Evolutionary conservation across 2,329 filamentous ascomycete species (phyloP).

Genomic region (Colletotrichum navitas): DNA sequence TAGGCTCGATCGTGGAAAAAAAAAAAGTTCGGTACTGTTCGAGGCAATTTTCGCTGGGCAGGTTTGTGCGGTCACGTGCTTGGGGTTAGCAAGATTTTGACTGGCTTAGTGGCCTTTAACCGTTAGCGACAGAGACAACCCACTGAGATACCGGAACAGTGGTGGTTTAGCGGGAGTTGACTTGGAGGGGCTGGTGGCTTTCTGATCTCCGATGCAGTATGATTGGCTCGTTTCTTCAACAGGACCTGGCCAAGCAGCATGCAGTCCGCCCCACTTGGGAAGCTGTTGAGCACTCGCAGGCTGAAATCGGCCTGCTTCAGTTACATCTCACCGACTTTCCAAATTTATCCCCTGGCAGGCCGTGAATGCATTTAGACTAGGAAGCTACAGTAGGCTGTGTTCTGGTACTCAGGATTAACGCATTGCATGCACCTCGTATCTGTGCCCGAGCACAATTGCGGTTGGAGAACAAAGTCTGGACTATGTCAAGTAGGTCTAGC

Average conservation of each 20-base stretch:
- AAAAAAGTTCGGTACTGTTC: constrained; percentile 28
- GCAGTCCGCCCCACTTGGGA: too few species aligned
- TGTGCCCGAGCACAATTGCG: not conserved
- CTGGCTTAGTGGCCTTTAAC: not conserved
- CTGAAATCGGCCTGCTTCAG: not conserved
- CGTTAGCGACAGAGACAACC: not conserved
- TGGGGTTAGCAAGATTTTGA: constrained; percentile 42
- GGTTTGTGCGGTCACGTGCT: constrained; percentile 48
- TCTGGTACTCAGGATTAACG: not conserved
- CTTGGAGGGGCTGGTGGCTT: not conserved
- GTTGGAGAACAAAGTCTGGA: not conserved
- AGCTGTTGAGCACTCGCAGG: not conserved
- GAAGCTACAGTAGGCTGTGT: constrained; percentile 12
- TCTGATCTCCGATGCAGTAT: not conserved
- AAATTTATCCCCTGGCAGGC: not conserved
- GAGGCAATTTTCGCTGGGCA: constrained; percentile 31
- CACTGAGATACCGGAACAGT: not conserved
- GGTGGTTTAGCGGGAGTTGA: not conserved
- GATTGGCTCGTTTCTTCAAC: not conserved
- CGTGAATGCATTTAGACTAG: constrained; percentile 5
- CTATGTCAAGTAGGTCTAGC: not conserved
- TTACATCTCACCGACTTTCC: constrained; percentile 30
- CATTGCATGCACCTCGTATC: constrained; percentile 29
- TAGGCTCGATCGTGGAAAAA: not conserved
- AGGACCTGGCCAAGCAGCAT: not conserved